These are phyloP conservation scores for Fraxinus greggii DNA, from an alignment of 305 asterid genomes.

Conservation along the genomic window DNA sequence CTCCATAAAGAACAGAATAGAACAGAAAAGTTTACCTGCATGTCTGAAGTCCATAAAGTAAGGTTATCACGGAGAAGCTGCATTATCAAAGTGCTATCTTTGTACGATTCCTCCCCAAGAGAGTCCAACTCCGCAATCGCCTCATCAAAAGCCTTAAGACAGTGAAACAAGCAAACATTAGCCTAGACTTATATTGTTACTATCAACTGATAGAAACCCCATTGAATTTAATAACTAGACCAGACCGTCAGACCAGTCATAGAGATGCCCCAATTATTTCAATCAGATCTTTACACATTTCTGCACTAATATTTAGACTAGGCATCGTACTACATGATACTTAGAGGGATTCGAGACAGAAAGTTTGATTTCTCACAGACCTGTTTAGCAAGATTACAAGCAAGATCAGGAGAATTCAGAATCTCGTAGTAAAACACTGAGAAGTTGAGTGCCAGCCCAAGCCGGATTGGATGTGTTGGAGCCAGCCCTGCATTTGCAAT, in stretches of 20 bases:
- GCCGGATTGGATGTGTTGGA: slow-evolving; percentile 57
- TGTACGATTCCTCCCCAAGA: slow-evolving; percentile 59
- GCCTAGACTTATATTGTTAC: neutral
- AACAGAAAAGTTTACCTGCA: slow-evolving; percentile 39
- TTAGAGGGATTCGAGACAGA: neutral
- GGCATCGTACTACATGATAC: neutral
- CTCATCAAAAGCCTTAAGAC: slow-evolving; percentile 53
- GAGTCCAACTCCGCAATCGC: slow-evolving; percentile 62
- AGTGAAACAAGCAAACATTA: slow-evolving; percentile 1
- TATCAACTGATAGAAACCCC: neutral
- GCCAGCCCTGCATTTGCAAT: slow-evolving; percentile 47
- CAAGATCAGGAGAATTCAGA: slow-evolving; percentile 56
- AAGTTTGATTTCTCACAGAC: slow-evolving; percentile 24
- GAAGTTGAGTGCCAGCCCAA: slow-evolving; percentile 57
- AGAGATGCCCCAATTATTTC: neutral
- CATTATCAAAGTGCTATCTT: slow-evolving; percentile 63
- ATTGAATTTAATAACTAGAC: neutral
- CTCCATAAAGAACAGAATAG: neutral
- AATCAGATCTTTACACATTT: neutral
- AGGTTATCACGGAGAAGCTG: slow-evolving; percentile 66
- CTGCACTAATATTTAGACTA: neutral
- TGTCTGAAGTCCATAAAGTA: slow-evolving; percentile 61
- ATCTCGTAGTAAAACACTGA: slow-evolving; percentile 59
- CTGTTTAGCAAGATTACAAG: slow-evolving; percentile 60
- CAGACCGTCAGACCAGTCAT: neutral